Conservation (phyloP, 1,284 basidiomycete genomes). For the Cystobasidium pallidum region DNA sequence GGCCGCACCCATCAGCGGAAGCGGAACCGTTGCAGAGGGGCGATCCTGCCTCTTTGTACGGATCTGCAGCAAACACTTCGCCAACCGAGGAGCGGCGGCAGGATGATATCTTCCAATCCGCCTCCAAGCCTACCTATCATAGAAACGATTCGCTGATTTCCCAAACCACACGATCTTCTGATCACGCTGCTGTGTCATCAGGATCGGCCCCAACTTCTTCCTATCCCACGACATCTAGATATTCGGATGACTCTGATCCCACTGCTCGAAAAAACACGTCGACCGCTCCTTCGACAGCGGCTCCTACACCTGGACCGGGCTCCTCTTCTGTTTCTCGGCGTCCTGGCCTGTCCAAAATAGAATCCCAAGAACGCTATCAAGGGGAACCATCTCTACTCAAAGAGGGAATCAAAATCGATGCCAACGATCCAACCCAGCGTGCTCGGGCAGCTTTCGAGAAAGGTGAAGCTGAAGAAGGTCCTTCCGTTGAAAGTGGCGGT, state of each 20-base stretch:
- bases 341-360: conserved; percentile 9
- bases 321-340: conserved; percentile 1
- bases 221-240: conserved; percentile 35
- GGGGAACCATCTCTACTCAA: background rate
- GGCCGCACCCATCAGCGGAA: background rate
- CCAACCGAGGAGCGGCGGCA: conserved; percentile 5
- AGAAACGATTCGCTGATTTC: conserved; percentile 30
- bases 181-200: conserved; percentile 2
- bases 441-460: conserved; percentile 25
- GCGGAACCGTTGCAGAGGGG: conserved; percentile 1
- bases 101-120: background rate
- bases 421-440: conserved; percentile 22
- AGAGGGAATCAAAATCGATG: conserved; percentile 5
- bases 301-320: background rate
- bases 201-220: conserved; percentile 13
- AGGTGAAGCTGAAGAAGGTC: conserved; percentile 42
- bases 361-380: background rate
- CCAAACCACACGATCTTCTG: conserved; percentile 1
- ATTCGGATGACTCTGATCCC: conserved; percentile 40
- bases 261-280: conserved; percentile 33
- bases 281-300: conserved; percentile 34
- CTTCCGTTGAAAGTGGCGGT: conserved; percentile 28
- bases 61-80: background rate
- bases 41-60: conserved; percentile 29
- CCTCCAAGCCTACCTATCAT: conserved; percentile 15